These are phyloP conservation scores for Pulveroboletus sp. DNA, from an alignment of 768 basidiomycete genomes.

Conservation along the genomic window DNA sequence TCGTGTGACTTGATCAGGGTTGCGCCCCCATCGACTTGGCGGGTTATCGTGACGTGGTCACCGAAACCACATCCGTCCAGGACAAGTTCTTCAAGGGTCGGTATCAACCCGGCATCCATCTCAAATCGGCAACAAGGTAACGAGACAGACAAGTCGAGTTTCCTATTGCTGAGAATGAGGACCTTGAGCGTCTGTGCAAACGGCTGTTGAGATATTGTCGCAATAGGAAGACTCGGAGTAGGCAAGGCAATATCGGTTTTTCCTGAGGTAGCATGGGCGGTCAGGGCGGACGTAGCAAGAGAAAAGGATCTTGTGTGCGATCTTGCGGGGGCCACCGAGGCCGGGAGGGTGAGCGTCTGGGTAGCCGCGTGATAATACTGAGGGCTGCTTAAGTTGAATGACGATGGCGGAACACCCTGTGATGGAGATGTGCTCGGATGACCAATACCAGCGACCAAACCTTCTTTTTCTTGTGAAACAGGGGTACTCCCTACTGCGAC, in stretches of 20 bases:
- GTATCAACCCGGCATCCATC: constrained; percentile 44
- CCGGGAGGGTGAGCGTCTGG: constrained; percentile 61
- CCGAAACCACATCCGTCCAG: constrained; percentile 69
- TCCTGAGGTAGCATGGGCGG: constrained; percentile 9
- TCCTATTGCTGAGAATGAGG: constrained; percentile 59
- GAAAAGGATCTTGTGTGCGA: constrained; percentile 64
- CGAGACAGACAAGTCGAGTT: constrained; percentile 59
- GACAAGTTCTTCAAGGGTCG: constrained; percentile 66
- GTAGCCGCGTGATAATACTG: constrained; percentile 56
- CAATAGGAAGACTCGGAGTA: constrained; percentile 63
- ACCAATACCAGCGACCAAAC: constrained; percentile 17
- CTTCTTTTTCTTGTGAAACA: constrained; percentile 16
- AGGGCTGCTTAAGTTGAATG: constrained; percentile 39
- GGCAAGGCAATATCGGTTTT: constrained; percentile 52
- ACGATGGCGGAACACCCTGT: constrained; percentile 19
- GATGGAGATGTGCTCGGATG: constrained; percentile 25
- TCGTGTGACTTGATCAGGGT: constrained; percentile 45
- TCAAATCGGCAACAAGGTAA: constrained; percentile 40
- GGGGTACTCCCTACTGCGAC: constrained; percentile 8
- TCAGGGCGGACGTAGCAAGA: constrained; percentile 30
- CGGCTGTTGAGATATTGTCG: constrained; percentile 52
- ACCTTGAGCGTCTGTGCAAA: constrained; percentile 56
- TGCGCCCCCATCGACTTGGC: constrained; percentile 28
- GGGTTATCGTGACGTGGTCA: constrained; percentile 51
- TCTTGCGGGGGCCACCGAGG: constrained; percentile 48